Conservation (phyloP, 2,329 filamentous ascomycete genomes). For the Claviceps sp. region DNA sequence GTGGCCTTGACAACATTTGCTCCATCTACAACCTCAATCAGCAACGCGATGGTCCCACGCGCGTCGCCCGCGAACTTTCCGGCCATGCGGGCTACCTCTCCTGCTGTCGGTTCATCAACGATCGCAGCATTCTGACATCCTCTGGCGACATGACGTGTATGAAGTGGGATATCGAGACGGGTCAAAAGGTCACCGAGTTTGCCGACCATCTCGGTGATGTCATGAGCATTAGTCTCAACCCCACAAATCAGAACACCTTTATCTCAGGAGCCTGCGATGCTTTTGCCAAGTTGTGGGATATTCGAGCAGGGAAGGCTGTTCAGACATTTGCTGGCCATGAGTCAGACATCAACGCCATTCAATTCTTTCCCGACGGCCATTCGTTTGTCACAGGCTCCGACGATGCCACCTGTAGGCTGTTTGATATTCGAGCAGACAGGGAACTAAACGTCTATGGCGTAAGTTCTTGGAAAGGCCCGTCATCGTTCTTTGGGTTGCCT, state of each 20-base stretch:
- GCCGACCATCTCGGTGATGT: conserved; percentile 97
- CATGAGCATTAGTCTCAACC: conserved; percentile 99
- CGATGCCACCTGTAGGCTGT: conserved; percentile 91
- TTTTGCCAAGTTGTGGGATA: conserved; percentile 98
- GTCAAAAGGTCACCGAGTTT: conserved; percentile 93
- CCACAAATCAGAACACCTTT: conserved; percentile 97
- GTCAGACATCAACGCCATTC: conserved; percentile 98
- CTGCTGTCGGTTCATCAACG: conserved; percentile 98
- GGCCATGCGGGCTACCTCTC: conserved; percentile 95
- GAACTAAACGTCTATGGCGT: conserved; percentile 57
- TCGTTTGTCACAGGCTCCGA: conserved; percentile 97
- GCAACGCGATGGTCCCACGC: conserved; percentile 85
- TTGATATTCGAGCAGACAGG: conserved; percentile 92
- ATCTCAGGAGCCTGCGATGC: conserved; percentile 98
- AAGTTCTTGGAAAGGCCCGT: conserved; percentile 20
- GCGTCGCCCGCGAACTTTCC: conserved; percentile 88
- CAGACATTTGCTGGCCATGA: conserved; percentile 98
- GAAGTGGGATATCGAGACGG: conserved; percentile 98
- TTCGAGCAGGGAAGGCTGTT: conserved; percentile 92
- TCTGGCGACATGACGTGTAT: conserved; percentile 99
- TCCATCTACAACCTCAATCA: conserved; percentile 99
- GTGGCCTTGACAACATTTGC: conserved; percentile 98
- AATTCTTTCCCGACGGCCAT: conserved; percentile 98
- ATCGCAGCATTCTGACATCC: conserved; percentile 92
- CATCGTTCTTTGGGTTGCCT: not conserved